Evolutionary conservation across 148 eudicot species (phyloP), one percentile per base, ranked within the genome.

Genomic region (Fagopyrum homotropicum): DNA sequence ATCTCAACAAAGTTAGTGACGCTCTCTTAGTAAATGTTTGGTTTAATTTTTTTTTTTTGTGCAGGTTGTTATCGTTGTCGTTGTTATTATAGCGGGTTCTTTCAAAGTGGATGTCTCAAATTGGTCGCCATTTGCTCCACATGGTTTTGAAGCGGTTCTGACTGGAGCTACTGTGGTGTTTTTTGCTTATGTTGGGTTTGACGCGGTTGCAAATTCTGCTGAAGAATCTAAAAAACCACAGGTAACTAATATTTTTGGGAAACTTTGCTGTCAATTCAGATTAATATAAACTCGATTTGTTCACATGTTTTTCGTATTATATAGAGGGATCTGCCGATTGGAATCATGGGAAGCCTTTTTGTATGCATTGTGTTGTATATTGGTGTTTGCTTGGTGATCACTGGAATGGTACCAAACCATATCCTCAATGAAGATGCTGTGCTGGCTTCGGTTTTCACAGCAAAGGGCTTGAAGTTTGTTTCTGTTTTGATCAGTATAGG

Each of bases 201-300:
- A 95, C 82, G 99, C 99, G 50, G 99, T 95, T 75, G 99, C 99
- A 40, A 95, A 92, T 86, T 95, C 99, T 75, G 99, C 99, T 45
- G 99, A 92, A 88, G 99, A 95, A 86, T 84, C 96, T 66, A 95
- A 85, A 80, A 90, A 79, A 55, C 99, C 99, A 44, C 97, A 95
- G 90, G 99, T 89, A 81, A 76, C 72, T 45, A 57, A 46, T 35
- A 45, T 12, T 7, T 45, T 44, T 48, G 12, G 40, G 40, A 35
- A 35, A 35, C 40, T 35, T 35, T 35, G 40, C 40, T 35, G 35
- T 26, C 66, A 22, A 9, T 9, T 29, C 45, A 3, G 4, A 4
- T 61, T 0, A 61, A 6, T 4, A 10, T 66, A 12, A 66, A 2
- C 3, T 7, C 64, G 43, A 35, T 11, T 64, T 66, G 19, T 22